Evolutionary conservation across 2,329 filamentous ascomycete genomes (phyloP).

Genomic region (Cercospora brassicicola): DNA sequence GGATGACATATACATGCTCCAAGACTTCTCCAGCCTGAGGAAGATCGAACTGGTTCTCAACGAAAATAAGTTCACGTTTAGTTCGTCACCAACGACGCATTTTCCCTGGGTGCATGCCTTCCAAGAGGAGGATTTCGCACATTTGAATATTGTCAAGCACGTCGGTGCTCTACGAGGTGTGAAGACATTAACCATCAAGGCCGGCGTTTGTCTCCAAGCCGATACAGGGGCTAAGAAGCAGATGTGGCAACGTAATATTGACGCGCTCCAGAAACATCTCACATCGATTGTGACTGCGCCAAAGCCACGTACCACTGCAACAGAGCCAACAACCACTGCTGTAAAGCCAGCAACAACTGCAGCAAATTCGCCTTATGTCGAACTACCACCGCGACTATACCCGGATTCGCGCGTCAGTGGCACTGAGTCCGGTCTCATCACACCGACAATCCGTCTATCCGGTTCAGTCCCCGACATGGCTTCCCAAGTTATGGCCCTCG

Average conservation of each 20-base stretch:
- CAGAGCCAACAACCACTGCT: not conserved
- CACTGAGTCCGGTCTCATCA: not conserved
- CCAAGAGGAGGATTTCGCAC: not conserved
- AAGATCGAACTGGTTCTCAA: not conserved
- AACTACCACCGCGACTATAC: not conserved
- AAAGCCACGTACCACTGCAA: not conserved
- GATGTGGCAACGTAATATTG: not conserved
- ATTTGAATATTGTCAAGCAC: not conserved
- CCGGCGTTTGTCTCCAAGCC: not conserved
- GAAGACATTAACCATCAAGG: not conserved
- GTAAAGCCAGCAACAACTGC: no score
- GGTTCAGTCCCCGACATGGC: not conserved
- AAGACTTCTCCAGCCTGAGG: not conserved
- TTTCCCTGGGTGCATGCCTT: no score
- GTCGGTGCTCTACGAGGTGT: not conserved
- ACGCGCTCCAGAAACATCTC: not conserved
- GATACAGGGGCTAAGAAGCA: not conserved
- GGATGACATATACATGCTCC: not conserved
- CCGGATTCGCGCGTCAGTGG: not conserved
- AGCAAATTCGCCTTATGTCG: not conserved
- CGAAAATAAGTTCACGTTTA: no score
- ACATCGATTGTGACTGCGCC: not conserved
- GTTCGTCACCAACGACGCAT: no score
- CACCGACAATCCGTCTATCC: not conserved
- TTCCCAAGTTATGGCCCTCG: not conserved